These are phyloP conservation scores for Tulasnella sp. DNA, from an alignment of 768 basidiomycete species.

Conservation along the genomic window DNA sequence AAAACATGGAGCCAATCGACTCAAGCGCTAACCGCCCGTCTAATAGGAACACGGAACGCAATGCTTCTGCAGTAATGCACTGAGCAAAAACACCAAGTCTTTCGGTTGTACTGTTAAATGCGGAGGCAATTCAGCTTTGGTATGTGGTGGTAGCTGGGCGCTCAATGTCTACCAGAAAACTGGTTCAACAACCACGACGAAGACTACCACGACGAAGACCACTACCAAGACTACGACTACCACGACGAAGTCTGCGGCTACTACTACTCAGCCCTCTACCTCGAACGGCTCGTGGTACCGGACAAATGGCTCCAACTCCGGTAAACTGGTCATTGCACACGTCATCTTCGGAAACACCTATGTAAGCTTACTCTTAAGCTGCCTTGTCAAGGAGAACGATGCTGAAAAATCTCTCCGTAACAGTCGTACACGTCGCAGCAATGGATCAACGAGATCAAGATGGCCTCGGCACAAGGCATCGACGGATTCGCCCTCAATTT, in stretches of 20 bases:
- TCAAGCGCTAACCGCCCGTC: no score
- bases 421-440: conserved; percentile 31
- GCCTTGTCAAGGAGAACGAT: not conserved
- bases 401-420: not conserved
- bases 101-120: not conserved
- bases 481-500: conserved; percentile 41
- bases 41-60: not conserved
- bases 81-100: not conserved
- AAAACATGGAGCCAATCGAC: no score
- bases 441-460: conserved; percentile 38
- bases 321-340: conserved; percentile 40
- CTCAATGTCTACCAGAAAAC: not conserved
- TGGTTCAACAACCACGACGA: not conserved
- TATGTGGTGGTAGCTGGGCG: conserved; percentile 12
- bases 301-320: conserved; percentile 22
- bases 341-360: conserved; percentile 42
- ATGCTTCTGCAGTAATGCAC: not conserved
- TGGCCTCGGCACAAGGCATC: conserved; percentile 35
- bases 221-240: conserved; percentile 1
- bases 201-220: not conserved
- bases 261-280: not conserved
- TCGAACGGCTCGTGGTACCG: conserved; percentile 17
- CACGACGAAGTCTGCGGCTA: not conserved
- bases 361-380: not conserved
- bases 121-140: not conserved